Base-by-base conservation (phyloP, 1,284 basidiomycete species). In the Pseudozyma tsukubaensis region DNA sequence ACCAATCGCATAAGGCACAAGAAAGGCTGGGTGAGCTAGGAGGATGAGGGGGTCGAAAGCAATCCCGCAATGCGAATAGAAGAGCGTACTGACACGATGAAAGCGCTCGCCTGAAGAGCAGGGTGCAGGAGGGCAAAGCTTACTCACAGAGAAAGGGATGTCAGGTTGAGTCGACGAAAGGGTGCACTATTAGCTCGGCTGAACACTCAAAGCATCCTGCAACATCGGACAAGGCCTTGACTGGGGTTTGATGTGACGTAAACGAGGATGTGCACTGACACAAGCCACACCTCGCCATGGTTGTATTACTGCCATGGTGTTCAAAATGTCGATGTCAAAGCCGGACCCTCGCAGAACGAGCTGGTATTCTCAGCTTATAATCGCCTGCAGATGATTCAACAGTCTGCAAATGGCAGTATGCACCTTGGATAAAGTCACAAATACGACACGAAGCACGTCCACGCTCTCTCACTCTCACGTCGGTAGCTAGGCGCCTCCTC, bases 401-500 rank as follows among this genome's bases (percentile, higher is more conserved):
- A 44, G 24, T 29, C 18, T 19, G 12, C 5, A 34, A 16, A 48
- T n/a, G 13, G 47, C 14, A 16, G 14, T 42, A 39, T 58, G 56
- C 55, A 57, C 24, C 37, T 51, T 52, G 10, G 50, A 40, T 18
- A 59, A 59, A 60, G 58, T 50, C 45, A 50, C 44, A 34, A 50
- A 48, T 57, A 67, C 64, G 50, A 59, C 64, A 67, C 64, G 65
- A 61, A 53, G 10, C 57, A 59, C 63, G 43, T 36, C 44, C 52
- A 59, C 57, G 57, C 32, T 19, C 59, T 56, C 39, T 49, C 55
- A 36, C 36, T 44, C 14, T 47, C 37, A 29, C n/a, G 48, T 44
- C 42, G 18, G 49, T 37, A 18, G 6, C 10, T 29, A 37, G 45
- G 29, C 52, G 49, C 24, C 11, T 12, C 5, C 1, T 16, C 21